Conservation (phyloP, 345 rosid genomes). For the Eucalyptus melliodora region DNA sequence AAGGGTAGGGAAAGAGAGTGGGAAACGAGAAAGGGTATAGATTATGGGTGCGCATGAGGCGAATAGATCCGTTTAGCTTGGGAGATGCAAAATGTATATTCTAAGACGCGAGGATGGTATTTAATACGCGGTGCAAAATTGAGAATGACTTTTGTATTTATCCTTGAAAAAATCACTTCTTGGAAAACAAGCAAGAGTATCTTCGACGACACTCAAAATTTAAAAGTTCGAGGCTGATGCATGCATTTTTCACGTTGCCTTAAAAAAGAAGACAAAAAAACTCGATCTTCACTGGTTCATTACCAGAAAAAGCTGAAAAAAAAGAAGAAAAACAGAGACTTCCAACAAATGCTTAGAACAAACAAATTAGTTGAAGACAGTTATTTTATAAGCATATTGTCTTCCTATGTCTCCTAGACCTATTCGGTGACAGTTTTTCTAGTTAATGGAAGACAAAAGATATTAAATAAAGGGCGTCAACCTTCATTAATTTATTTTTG, state of each 20-base stretch:
- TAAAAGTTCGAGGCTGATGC: neutral
- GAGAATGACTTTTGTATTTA: neutral
- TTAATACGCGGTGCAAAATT: neutral
- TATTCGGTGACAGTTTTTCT: neutral
- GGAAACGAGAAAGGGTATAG: neutral
- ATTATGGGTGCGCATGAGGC: neutral
- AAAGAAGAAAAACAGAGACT: neutral
- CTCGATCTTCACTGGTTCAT: neutral
- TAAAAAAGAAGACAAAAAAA: neutral
- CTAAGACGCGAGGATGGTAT: too few relatives aligned
- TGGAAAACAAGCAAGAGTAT: neutral
- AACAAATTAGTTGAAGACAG: neutral
- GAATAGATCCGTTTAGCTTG: neutral
- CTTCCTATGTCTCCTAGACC: neutral
- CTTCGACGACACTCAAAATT: neutral
- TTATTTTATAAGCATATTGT: neutral
- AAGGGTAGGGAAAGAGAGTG: neutral
- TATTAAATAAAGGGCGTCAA: neutral
- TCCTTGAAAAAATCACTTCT: neutral
- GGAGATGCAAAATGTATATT: too few relatives aligned
- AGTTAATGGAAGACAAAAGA: neutral
- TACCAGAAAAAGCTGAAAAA: neutral
- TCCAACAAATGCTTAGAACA: neutral
- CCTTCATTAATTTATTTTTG: neutral
- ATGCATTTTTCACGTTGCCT: neutral